Evolutionary conservation across 805 yeast species (phyloP), one percentile per base, ranked within the genome.

Genomic region (Tetrapisispora arboricola): DNA sequence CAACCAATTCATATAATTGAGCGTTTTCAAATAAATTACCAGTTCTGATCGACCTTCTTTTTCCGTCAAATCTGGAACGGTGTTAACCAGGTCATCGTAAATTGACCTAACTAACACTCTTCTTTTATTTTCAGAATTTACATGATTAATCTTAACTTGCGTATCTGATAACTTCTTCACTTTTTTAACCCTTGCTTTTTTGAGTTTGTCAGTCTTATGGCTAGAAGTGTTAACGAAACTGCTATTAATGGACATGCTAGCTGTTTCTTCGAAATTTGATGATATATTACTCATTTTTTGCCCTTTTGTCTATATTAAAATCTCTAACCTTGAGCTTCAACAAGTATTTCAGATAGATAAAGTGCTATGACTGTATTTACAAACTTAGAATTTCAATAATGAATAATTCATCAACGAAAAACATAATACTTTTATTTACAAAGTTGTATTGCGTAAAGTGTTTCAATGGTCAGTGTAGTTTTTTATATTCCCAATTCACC

Each of bases 81-180:
- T 58, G 1, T 71, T 67, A 0, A 87, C 88, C 18, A 88, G 67
- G 41, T 72, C 73, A 51, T 84, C 94, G 54, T 85, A 88, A 9
- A 86, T 88, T 9, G 78, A 73, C 34, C 96, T 67, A 18, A 90
- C 85, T 32, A 88, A 85, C 48, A 80, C 85, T 46, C 97, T 68
- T 51, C 97, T 69, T 54, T 82, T 83, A 57, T 86, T 88, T 57
- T 88, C 97, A 0, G 88, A 80, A 5, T 84, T 84, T 7, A 84
- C 82, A 53, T 84, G 94, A 49, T 80, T 84, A 5, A 79, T 80
- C 77, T 60, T 50, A 47, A 58, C 61, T 42, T 65, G 63, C 29
- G 59, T 24, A 1, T 31, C 40, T 8, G 40, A 38, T 7, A 38
- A 28, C 15, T 40, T 44, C 25, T 40, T 45, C 3, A 32, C 30